phyloP scores from a whole-genome alignment of 495 filamentous ascomycete genomes.

The Tuber microsphaerosporum region DNA sequence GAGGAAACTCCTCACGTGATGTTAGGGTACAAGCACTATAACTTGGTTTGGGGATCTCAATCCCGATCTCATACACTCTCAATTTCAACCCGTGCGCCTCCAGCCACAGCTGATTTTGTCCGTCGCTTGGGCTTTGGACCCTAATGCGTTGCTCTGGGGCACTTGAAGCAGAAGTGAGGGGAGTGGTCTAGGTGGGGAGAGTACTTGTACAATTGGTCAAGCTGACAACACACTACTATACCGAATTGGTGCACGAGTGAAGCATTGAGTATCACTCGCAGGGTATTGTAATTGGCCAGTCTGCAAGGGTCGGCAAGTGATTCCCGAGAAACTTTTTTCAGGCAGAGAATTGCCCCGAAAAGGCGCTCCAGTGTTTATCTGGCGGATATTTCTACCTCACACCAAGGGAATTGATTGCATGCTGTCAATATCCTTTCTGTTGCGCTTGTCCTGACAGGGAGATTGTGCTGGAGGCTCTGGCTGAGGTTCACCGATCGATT shows the following conservation, averaged over 20 bases:
- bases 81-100: not conserved
- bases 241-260: not conserved
- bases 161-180: not conserved
- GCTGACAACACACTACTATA: not conserved
- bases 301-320: not conserved
- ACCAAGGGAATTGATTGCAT: not conserved
- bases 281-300: not conserved
- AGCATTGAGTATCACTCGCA: slow-evolving; percentile 1
- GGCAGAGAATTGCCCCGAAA: not conserved
- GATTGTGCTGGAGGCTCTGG: not conserved
- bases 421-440: not conserved
- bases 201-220: not conserved
- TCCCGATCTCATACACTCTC: not conserved
- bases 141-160: not conserved
- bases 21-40: not conserved
- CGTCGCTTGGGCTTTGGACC: not conserved
- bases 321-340: not conserved
- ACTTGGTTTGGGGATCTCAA: not conserved
- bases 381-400: not conserved
- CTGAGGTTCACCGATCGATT: not conserved
- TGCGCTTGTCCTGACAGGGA: not conserved
- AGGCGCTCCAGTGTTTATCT: not conserved
- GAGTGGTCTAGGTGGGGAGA: not conserved
- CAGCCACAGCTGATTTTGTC: not conserved
- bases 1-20: not conserved